These are phyloP conservation scores for Calcarisporium arbuscula DNA, from an alignment of 2,329 filamentous ascomycete genomes.

Conservation along the genomic window DNA sequence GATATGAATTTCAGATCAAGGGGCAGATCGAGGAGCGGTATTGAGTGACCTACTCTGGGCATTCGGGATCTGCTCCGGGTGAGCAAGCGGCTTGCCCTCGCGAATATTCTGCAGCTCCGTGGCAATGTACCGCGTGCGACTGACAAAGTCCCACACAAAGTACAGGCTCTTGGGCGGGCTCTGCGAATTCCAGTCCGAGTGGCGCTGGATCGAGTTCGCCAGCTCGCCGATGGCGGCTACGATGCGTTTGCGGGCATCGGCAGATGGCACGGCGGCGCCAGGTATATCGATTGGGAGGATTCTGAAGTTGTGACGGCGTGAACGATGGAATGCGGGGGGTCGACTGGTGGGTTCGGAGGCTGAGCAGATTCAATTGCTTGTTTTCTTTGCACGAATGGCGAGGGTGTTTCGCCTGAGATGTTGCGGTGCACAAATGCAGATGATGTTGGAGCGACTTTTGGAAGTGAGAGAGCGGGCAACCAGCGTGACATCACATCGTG, in stretches of 20 bases:
- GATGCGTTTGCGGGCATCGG: slow-evolving; percentile 19
- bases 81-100: slow-evolving; percentile 22
- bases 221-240: slow-evolving; percentile 19
- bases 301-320: no score
- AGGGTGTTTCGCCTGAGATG: no score
- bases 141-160: slow-evolving; percentile 35
- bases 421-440: no score
- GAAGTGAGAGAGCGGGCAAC: no score
- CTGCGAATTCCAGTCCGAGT: slow-evolving; percentile 20
- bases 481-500: no score
- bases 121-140: slow-evolving; percentile 34
- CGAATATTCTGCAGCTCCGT: slow-evolving; percentile 33
- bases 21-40: background rate
- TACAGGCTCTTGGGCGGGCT: slow-evolving; percentile 25
- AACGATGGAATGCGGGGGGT: no score
- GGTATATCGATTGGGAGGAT: background rate
- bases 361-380: no score
- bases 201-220: slow-evolving; percentile 21
- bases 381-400: no score
- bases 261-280: slow-evolving; percentile 14
- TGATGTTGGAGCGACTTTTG: no score
- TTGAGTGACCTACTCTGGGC: slow-evolving; percentile 18
- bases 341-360: no score
- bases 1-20: background rate
- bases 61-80: slow-evolving; percentile 28